phyloP scores from a whole-genome alignment of 176 grass and related monocot genomes.

The Zea luxurians region DNA sequence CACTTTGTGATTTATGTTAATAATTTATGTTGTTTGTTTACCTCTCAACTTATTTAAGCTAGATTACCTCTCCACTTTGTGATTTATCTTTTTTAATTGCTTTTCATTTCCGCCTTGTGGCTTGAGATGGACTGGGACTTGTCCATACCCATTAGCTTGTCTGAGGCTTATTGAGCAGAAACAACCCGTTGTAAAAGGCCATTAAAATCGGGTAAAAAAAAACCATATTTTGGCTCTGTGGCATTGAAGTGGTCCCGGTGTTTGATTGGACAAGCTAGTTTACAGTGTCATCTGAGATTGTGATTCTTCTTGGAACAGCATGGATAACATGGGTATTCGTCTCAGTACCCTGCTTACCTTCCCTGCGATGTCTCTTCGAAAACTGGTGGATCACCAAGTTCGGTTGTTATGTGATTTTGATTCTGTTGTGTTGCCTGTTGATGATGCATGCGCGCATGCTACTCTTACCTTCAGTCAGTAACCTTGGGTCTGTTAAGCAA shows the following conservation, averaged over 20 bases:
- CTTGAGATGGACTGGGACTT: background rate
- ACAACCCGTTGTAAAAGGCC: background rate
- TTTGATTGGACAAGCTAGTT: constrained; percentile 26
- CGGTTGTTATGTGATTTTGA: background rate
- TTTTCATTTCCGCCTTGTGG: constrained; percentile 7
- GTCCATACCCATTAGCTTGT: background rate
- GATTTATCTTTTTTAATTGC: background rate
- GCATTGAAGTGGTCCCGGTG: background rate
- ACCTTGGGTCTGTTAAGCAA: background rate
- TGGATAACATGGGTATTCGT: no score
- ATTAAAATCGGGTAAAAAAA: background rate
- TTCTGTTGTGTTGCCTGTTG: background rate
- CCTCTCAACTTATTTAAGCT: background rate
- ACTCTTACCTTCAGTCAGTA: background rate
- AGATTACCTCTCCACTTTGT: no score
- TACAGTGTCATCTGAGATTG: background rate
- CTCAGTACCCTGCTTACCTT: no score
- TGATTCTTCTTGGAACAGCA: background rate
- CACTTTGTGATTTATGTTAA: no score
- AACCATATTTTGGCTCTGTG: background rate
- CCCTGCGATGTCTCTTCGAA: no score
- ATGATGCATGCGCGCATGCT: background rate
- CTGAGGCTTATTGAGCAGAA: background rate
- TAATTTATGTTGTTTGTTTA: background rate
- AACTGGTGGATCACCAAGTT: no score